Conservation (phyloP, 768 basidiomycete species). For the Leccinum subgranulosum region DNA sequence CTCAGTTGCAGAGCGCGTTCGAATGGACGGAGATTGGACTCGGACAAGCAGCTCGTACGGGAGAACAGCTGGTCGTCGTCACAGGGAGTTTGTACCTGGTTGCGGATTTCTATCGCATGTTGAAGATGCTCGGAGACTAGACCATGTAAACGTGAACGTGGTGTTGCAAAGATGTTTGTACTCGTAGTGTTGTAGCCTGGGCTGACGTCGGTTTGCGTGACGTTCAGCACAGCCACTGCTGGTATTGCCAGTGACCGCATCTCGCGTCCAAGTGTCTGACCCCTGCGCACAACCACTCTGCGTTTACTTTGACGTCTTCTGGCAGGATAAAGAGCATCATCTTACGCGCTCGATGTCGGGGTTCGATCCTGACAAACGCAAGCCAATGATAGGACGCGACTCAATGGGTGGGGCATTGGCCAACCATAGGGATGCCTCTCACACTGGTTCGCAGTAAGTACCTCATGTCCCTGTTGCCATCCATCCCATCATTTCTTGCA, state of each 20-base stretch:
- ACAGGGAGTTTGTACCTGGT: conserved; percentile 95
- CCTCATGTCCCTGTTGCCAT: neutral
- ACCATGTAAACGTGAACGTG: neutral
- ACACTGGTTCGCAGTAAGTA: conserved; percentile 14
- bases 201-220: neutral
- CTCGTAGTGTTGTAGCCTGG: neutral
- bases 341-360: conserved; percentile 9
- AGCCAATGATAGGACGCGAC: conserved; percentile 10
- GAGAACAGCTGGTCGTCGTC: conserved; percentile 57
- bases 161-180: neutral
- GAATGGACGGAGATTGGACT: conserved; percentile 35
- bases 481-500: conserved; percentile 7
- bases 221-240: neutral
- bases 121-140: conserved; percentile 13
- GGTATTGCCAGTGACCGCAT: neutral
- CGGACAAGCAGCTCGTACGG: conserved; percentile 1
- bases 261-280: neutral
- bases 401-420: conserved; percentile 3
- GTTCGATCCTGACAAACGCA: conserved; percentile 10
- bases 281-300: neutral
- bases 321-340: conserved; percentile 12
- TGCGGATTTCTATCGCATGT: conserved; percentile 82
- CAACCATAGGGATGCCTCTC: conserved; percentile 32
- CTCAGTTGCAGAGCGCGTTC: conserved; percentile 48
- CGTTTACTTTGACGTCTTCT: conserved; percentile 1